Base-by-base conservation (phyloP, 1,284 basidiomycete genomes). In the Leccinum pachyderme region DNA sequence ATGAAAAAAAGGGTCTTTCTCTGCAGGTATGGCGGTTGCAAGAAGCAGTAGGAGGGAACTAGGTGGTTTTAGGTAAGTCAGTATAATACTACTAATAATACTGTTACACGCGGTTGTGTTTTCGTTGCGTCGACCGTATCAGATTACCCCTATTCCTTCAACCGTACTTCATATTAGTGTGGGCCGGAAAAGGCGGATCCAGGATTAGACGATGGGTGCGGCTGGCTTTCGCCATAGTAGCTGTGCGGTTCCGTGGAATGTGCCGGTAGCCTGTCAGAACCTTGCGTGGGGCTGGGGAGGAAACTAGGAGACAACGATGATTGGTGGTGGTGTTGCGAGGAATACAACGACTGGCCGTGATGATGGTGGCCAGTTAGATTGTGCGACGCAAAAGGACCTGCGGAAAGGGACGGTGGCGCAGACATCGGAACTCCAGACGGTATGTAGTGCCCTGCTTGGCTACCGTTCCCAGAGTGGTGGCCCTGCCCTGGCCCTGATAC, bases 371-470 rank as follows among this genome's bases (percentile, higher is more conserved):
- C 57, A 25, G 63, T 54, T 6, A 72, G 49, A 29, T 39, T 66
- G 53, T 69, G 77, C 29, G 75, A 74, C 15, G 72, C 74, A 60
- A 78, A 83, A 2, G 77, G 78, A 59, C 77, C 76, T 49, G 66
- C 69, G 24, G 77, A 72, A 61, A 81, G 67, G 53, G 78, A 73
- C 27, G 81, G 72, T 1, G 80, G 75, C 15, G 80, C 80, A 27
- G 81, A 80, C 55, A 83, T 73, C 6, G 81, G 80, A 33, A 82
- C 74, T 12, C 79, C 78, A 52, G 78, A 77, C 44, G 74, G 68
- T 54, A 78, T 67, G 51, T 76, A 72, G 39, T 69, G 70, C 18
- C 22, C 39, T 41, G 22, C 39, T 12, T 41, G 39, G 41, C 58
- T 52, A 28, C 64, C 59, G 43, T 66, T 64, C 56, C 71, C 71